Percentiles rank a stretch among this genome's conserved stretches.
phyloP scores from a whole-genome alignment of 2,329 filamentous ascomycete genomes.

The Alternaria triticimaculans region DNA sequence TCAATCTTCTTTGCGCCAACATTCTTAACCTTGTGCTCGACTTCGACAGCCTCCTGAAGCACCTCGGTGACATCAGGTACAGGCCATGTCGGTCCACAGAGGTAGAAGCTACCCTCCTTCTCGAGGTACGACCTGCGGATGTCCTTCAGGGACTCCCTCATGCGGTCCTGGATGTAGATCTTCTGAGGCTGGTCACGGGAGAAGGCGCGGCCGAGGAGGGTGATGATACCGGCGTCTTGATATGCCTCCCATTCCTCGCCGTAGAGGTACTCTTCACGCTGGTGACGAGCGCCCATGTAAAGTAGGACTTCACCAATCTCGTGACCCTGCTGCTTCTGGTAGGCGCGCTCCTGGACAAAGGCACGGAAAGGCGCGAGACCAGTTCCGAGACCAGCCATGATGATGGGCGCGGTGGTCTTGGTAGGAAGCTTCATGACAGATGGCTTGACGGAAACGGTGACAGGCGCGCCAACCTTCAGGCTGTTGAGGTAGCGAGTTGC shows the following conservation, averaged over 20 bases:
- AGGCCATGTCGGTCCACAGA: slow-evolving; percentile 97
- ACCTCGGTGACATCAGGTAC: slow-evolving; percentile 96
- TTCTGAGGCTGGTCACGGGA: slow-evolving; percentile 96
- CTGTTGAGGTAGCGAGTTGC: slow-evolving; percentile 87
- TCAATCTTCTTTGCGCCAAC: slow-evolving; percentile 75
- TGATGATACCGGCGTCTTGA: slow-evolving; percentile 92
- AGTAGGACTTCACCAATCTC: slow-evolving; percentile 91
- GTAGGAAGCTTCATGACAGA: slow-evolving; percentile 98
- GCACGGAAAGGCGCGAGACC: slow-evolving; percentile 98
- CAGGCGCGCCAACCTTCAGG: slow-evolving; percentile 75
- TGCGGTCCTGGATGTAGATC: slow-evolving; percentile 99
- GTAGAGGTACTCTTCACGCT: slow-evolving; percentile 98
- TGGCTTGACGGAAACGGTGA: slow-evolving; percentile 95
- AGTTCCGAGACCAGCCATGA: slow-evolving; percentile 99
- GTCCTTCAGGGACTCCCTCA: slow-evolving; percentile 84
- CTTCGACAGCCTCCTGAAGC: slow-evolving; percentile 86
- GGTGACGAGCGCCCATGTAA: slow-evolving; percentile 96
- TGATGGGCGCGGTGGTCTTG: slow-evolving; percentile 87
- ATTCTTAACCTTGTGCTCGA: slow-evolving; percentile 69
- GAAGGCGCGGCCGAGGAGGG: slow-evolving; percentile 90
- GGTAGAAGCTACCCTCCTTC: slow-evolving; percentile 91
- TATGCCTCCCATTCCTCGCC: slow-evolving; percentile 99
- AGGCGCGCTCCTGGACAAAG: slow-evolving; percentile 96
- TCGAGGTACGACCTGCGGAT: slow-evolving; percentile 87
- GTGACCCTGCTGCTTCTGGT: slow-evolving; percentile 97